Conservation (phyloP, 2,329 filamentous ascomycete genomes). For the Dactylella cylindrospora region DNA sequence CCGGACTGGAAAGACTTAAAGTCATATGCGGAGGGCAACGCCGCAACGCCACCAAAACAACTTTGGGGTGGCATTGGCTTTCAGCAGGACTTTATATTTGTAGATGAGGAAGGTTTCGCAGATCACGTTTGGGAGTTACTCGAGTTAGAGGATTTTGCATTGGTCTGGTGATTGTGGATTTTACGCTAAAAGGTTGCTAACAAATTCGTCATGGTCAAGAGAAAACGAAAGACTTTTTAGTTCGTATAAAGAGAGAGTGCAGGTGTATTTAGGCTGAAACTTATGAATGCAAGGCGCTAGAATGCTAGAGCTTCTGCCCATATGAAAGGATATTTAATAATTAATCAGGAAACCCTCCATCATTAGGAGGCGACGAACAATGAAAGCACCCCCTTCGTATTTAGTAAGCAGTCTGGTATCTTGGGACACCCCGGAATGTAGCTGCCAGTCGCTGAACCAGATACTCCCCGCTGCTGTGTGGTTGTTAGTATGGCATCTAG, state of each 20-base stretch:
- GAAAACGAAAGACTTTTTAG: too few relatives aligned
- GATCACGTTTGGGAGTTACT: slow-evolving; percentile 34
- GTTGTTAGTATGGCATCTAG: background rate
- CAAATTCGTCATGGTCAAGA: too few relatives aligned
- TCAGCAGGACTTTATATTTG: slow-evolving; percentile 20
- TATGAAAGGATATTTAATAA: too few relatives aligned
- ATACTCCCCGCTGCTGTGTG: slow-evolving; percentile 68
- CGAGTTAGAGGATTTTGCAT: slow-evolving; percentile 35
- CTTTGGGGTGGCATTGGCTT: slow-evolving; percentile 28
- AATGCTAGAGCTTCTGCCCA: too few relatives aligned
- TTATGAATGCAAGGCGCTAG: too few relatives aligned
- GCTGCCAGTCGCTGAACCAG: slow-evolving; percentile 73
- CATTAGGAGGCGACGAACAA: too few relatives aligned
- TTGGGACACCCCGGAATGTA: slow-evolving; percentile 55
- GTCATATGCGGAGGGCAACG: background rate
- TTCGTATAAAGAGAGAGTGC: too few relatives aligned
- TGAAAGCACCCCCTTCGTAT: too few relatives aligned
- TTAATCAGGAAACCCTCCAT: too few relatives aligned
- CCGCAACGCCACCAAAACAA: background rate
- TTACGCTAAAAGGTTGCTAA: too few relatives aligned
- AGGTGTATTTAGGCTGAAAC: too few relatives aligned
- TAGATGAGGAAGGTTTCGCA: slow-evolving; percentile 32
- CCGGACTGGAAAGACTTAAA: slow-evolving; percentile 22
- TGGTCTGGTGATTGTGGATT: slow-evolving; percentile 36
- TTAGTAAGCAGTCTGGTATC: slow-evolving; percentile 31